Evolutionary conservation across 2,329 filamentous ascomycete genomes (phyloP).

Genomic region (Kalmusia sp.): DNA sequence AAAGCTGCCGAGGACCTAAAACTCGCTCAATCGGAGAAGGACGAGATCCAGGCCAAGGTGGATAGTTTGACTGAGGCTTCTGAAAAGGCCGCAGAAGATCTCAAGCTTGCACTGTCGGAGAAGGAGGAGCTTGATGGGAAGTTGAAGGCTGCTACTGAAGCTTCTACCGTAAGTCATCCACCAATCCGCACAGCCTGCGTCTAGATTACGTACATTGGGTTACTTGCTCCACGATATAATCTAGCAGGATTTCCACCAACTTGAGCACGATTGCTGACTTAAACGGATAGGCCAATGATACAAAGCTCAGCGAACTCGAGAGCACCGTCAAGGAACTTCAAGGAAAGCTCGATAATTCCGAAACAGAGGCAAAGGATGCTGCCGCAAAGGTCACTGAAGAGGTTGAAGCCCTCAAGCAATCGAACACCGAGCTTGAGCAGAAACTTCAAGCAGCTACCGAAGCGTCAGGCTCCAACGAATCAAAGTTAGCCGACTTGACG

Average conservation of each 20-base stretch:
- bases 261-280: too few relatives aligned
- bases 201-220: too few relatives aligned
- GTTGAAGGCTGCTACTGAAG: constrained; percentile 11
- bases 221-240: too few relatives aligned
- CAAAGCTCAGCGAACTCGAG: constrained; percentile 6
- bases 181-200: not conserved
- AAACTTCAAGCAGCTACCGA: constrained; percentile 27
- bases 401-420: constrained; percentile 8
- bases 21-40: not conserved
- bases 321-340: constrained; percentile 3
- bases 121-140: constrained; percentile 11
- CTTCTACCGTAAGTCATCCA: constrained; percentile 2
- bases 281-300: not conserved
- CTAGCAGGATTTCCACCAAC: too few relatives aligned
- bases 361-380: constrained; percentile 7
- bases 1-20: constrained; percentile 3
- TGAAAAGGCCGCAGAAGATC: not conserved
- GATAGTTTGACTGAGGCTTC: constrained; percentile 11
- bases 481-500: constrained; percentile 31
- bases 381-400: constrained; percentile 9
- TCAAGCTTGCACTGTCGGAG: constrained; percentile 3
- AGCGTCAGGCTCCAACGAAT: constrained; percentile 13
- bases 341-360: constrained; percentile 2
- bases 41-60: constrained; percentile 11
- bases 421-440: constrained; percentile 13